phyloP scores from a whole-genome alignment of 2,329 filamentous ascomycete species.

The Colletotrichum sidae region DNA sequence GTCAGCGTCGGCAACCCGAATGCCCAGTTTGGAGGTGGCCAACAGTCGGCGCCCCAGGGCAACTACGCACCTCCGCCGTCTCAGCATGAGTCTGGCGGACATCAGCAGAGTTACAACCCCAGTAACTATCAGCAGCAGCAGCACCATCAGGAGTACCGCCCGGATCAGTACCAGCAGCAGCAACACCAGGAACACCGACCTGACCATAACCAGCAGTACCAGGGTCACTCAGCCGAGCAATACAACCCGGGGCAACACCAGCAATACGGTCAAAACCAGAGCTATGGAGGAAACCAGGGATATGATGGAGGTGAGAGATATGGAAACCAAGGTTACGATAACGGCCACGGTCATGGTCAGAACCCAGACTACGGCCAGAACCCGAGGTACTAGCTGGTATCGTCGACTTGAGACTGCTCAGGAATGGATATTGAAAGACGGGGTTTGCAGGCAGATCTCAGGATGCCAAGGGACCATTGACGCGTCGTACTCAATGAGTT shows the following conservation, averaged over 20 bases:
- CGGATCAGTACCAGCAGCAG: slow-evolving; percentile 30
- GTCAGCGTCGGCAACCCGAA: slow-evolving; percentile 55
- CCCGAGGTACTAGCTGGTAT: slow-evolving; percentile 39
- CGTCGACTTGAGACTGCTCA: no score
- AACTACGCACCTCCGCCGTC: slow-evolving; percentile 38
- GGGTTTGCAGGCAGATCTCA: no score
- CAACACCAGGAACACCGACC: slow-evolving; percentile 39
- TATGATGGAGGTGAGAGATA: slow-evolving; percentile 35
- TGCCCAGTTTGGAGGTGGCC: slow-evolving; percentile 47
- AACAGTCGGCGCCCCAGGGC: slow-evolving; percentile 43
- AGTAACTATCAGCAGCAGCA: slow-evolving; percentile 41
- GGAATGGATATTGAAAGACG: no score
- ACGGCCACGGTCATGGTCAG: not conserved
- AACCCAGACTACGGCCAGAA: slow-evolving; percentile 32
- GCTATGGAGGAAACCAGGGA: slow-evolving; percentile 37
- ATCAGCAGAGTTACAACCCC: slow-evolving; percentile 43
- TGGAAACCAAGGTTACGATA: slow-evolving; percentile 30
- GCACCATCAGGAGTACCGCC: slow-evolving; percentile 39
- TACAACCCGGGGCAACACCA: slow-evolving; percentile 7
- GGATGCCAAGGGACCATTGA: no score
- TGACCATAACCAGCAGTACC: slow-evolving; percentile 8
- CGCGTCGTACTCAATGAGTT: slow-evolving; percentile 14
- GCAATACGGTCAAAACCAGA: slow-evolving; percentile 34
- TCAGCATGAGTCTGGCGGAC: slow-evolving; percentile 37
- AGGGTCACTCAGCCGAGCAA: slow-evolving; percentile 38